Conservation (phyloP, 345 rosid genomes). For the Orychophragmus violaceus region DNA sequence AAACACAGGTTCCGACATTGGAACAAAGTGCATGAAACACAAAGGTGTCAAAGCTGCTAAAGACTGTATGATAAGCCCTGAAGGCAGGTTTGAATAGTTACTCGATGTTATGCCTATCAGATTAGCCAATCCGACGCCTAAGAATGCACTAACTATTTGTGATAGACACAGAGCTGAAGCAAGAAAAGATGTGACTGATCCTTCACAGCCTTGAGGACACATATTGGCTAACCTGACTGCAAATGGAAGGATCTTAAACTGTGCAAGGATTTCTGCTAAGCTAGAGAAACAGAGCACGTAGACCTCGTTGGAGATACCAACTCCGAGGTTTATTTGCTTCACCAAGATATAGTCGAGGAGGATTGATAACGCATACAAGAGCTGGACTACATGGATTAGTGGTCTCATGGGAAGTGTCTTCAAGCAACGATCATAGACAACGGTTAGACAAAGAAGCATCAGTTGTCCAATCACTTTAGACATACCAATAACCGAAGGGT, state of each 20-base stretch:
- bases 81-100: constrained; percentile 49
- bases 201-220: constrained; percentile 84
- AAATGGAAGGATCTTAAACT: constrained; percentile 83
- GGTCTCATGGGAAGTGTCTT: constrained; percentile 65
- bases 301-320: constrained; percentile 63
- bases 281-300: constrained; percentile 68
- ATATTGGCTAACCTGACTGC: constrained; percentile 50
- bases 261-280: constrained; percentile 68
- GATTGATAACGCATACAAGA: constrained; percentile 52
- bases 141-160: constrained; percentile 57
- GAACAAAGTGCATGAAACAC: constrained; percentile 46
- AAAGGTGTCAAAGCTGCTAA: constrained; percentile 66
- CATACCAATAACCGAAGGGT: constrained; percentile 70
- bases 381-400: constrained; percentile 46
- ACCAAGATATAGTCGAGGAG: constrained; percentile 65
- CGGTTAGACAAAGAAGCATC: constrained; percentile 53
- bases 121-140: constrained; percentile 72
- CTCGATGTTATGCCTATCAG: constrained; percentile 50
- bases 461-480: constrained; percentile 73
- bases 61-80: constrained; percentile 60
- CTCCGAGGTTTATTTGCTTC: constrained; percentile 54
- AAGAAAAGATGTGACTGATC: constrained; percentile 72
- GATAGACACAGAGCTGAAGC: constrained; percentile 76
- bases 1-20: constrained; percentile 34
- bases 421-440: constrained; percentile 57